Conservation (phyloP, 768 basidiomycete species). For the Calocybe gangraenosa region DNA sequence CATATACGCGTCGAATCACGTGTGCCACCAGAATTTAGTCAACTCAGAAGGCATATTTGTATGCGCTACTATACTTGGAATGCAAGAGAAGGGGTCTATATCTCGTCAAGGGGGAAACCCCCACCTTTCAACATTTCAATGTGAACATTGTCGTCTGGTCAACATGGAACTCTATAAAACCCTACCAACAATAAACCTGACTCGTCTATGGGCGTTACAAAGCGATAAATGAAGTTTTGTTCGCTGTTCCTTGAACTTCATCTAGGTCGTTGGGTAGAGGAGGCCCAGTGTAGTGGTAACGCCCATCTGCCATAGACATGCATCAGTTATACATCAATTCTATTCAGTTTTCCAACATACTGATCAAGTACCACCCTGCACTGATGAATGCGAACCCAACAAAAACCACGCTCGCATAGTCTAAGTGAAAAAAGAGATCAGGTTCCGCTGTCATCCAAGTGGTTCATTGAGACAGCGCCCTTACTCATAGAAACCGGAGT, state of each 20-base stretch:
- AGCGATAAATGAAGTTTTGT: neutral
- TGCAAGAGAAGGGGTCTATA: too few relatives aligned
- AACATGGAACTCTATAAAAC: too few relatives aligned
- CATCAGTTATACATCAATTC: constrained; percentile 20
- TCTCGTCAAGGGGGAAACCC: too few relatives aligned
- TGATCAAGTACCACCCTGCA: constrained; percentile 55
- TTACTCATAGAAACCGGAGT: constrained; percentile 44
- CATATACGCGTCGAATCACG: too few relatives aligned
- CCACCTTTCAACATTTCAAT: too few relatives aligned
- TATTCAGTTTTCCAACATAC: constrained; percentile 29
- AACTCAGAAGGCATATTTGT: too few relatives aligned
- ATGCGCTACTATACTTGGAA: too few relatives aligned
- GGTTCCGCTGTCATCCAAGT: neutral
- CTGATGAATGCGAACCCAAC: constrained; percentile 58
- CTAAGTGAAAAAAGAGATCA: constrained; percentile 26
- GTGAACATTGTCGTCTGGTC: too few relatives aligned
- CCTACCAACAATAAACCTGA: too few relatives aligned
- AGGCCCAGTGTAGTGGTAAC: constrained; percentile 39
- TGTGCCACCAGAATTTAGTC: too few relatives aligned
- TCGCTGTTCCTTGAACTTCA: neutral
- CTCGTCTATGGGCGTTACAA: too few relatives aligned
- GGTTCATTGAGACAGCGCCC: constrained; percentile 17
- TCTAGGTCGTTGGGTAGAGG: constrained; percentile 23
- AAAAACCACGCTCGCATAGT: constrained; percentile 66
- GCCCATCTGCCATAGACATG: constrained; percentile 46